Percentiles rank a stretch among this genome's conserved stretches.
Evolutionary conservation across 192 early-diverging fungal genomes (phyloP).

Genomic region (Coemansia sp.): DNA sequence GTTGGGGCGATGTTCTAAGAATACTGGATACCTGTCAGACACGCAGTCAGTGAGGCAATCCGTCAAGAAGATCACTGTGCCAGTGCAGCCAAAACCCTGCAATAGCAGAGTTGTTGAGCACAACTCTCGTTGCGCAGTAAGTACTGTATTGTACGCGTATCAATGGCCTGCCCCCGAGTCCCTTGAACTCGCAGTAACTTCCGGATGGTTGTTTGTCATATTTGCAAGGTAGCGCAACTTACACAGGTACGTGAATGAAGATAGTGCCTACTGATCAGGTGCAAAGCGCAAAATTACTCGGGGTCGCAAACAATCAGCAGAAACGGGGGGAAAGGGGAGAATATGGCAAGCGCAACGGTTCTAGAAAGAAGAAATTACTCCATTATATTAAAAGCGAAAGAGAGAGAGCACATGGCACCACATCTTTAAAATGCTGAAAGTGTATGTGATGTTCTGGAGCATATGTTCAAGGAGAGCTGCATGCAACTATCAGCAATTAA

Average conservation of each 20-base stretch:
- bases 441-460: neutral
- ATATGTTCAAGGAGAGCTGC: neutral
- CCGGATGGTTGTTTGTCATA: neutral
- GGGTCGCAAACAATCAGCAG: neutral
- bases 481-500: neutral
- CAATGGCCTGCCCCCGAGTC: neutral
- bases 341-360: neutral
- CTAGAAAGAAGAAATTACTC: neutral
- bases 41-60: neutral
- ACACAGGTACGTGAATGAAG: neutral
- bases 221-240: neutral
- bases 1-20: too few relatives aligned
- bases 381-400: neutral
- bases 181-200: neutral
- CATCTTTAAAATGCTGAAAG: neutral
- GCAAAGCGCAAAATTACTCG: neutral
- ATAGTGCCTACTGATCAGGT: neutral
- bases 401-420: neutral
- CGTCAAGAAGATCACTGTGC: neutral
- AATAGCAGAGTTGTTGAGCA: neutral
- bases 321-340: neutral
- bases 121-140: neutral
- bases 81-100: neutral
- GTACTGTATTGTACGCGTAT: neutral
- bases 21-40: too few relatives aligned